Evolutionary conservation across 192 early-diverging fungal genomes (phyloP), one percentile per base, ranked within the genome.

Genomic region (Linnemannia zychae): DNA sequence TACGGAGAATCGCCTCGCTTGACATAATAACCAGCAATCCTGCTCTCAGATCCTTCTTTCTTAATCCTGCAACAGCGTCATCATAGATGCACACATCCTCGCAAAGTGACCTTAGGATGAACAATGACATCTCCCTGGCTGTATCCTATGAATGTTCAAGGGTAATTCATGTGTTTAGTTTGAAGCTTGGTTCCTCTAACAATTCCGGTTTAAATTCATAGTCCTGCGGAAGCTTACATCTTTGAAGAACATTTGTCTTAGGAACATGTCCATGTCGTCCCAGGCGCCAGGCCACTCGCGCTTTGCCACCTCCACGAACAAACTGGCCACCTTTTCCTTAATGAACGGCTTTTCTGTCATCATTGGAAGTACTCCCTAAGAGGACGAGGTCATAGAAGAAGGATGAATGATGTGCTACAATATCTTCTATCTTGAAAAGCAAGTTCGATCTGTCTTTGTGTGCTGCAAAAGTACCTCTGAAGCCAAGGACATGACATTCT

Each of bases 11-110:
- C 11, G 18, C 28, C 16, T 84, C 78, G 79, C 89, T 93, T 1
- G 92, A 67, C 28, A 91, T 88, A 28, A 93, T 88, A 22, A 90
- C 88, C 33, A 92, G 76, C 66, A 95, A 77, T 11, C 89, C 88
- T 47, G 87, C 88, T 17, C 89, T 86, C 7, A 95, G 82, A 69
- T 93, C 92, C 17, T 81, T 84, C 75, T 93, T 93, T 15, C 93
- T 83, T 17, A 90, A 70, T 33, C 85, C 88, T 1, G 93, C 92
- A 2, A 94, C 84, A 11, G 88, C 82, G 68, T 92, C 91, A 36
- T 94, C 93, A 52, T 87, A 93, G 3, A 93, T 70, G 36, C 90
- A 94, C 0, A 93, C 78, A 74, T 95, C 94, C 70, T 95, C 92
- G 4, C 87, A 88, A 0, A 95, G 76, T n/a, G 81, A 81, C 38